A percentile compares a stretch with the other conserved stretches of the same genome.
Evolutionary conservation across 2,329 filamentous ascomycete genomes (phyloP).

Genomic region (Xenoacremonium recifei): DNA sequence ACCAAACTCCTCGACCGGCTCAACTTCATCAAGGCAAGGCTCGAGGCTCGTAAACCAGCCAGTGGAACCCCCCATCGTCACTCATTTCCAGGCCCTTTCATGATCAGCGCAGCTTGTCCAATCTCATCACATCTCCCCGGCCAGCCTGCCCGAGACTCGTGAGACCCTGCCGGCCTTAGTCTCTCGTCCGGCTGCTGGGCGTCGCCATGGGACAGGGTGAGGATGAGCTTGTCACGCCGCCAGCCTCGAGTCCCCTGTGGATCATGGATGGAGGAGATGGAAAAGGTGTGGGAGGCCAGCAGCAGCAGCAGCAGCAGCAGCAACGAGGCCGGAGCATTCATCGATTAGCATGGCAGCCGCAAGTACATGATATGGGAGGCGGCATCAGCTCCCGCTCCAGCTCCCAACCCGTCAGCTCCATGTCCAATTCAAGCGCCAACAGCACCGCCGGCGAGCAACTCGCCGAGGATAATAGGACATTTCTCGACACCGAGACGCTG

Average conservation of each 20-base stretch:
- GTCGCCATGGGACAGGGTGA: slow-evolving; percentile 25
- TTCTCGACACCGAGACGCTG: slow-evolving; percentile 27
- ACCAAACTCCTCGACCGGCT: neutral
- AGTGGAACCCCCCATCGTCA: slow-evolving; percentile 20
- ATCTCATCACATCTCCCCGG: slow-evolving; percentile 23
- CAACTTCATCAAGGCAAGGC: neutral
- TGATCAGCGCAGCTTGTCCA: slow-evolving; percentile 23
- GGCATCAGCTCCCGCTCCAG: too few species aligned
- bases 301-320: slow-evolving; percentile 8
- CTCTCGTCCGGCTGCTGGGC: slow-evolving; percentile 11
- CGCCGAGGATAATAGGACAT: slow-evolving; percentile 21
- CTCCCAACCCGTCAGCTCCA: too few species aligned
- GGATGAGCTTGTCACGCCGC: slow-evolving; percentile 18
- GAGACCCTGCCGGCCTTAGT: slow-evolving; percentile 15
- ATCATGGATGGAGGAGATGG: slow-evolving; percentile 5
- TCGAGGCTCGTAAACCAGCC: slow-evolving; percentile 8
- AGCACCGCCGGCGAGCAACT: slow-evolving; percentile 13
- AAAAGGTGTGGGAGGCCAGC: slow-evolving; percentile 10
- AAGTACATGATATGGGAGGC: too few species aligned
- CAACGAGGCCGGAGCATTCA: too few species aligned
- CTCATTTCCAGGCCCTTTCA: slow-evolving; percentile 25
- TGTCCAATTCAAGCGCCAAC: too few species aligned
- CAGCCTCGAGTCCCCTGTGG: slow-evolving; percentile 17
- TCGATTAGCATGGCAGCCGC: too few species aligned
- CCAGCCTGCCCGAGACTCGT: slow-evolving; percentile 1